phyloP scores from a whole-genome alignment of 345 rosid species.

The Barbarea vulgaris region DNA sequence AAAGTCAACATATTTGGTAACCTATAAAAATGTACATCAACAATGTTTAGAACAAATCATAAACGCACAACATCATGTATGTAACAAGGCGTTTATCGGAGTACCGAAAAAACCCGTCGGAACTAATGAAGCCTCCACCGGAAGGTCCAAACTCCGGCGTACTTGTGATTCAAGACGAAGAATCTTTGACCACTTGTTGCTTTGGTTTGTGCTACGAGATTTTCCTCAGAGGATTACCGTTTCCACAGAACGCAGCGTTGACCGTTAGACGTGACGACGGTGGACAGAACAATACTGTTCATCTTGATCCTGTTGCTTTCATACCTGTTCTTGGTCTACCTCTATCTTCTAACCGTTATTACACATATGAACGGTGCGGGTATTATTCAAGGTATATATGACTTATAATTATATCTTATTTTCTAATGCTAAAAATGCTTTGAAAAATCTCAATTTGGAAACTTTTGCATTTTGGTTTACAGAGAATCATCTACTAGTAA shows the following conservation, averaged over 20 bases:
- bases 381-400: conserved; percentile 21
- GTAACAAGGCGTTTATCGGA: conserved; percentile 44
- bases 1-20: conserved; percentile 9
- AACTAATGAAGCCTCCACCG: conserved; percentile 44
- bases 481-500: conserved; percentile 45
- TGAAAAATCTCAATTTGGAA: neutral
- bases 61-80: conserved; percentile 13
- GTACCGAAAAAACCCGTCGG: conserved; percentile 43
- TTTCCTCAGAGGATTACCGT: conserved; percentile 41
- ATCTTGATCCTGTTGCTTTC: conserved; percentile 25
- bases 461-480: no score
- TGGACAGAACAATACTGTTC: conserved; percentile 2
- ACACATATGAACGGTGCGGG: conserved; percentile 27
- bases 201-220: conserved; percentile 44
- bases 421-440: neutral
- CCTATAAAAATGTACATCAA: neutral
- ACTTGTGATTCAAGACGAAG: conserved; percentile 60
- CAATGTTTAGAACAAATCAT: neutral
- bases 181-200: conserved; percentile 47
- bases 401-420: neutral
- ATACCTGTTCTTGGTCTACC: conserved; percentile 40
- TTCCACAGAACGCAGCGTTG: conserved; percentile 56
- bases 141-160: conserved; percentile 61
- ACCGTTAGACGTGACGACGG: conserved; percentile 7
- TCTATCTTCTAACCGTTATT: conserved; percentile 1